Conservation (phyloP, 2,329 filamentous ascomycete genomes). For the Chalara sp. region DNA sequence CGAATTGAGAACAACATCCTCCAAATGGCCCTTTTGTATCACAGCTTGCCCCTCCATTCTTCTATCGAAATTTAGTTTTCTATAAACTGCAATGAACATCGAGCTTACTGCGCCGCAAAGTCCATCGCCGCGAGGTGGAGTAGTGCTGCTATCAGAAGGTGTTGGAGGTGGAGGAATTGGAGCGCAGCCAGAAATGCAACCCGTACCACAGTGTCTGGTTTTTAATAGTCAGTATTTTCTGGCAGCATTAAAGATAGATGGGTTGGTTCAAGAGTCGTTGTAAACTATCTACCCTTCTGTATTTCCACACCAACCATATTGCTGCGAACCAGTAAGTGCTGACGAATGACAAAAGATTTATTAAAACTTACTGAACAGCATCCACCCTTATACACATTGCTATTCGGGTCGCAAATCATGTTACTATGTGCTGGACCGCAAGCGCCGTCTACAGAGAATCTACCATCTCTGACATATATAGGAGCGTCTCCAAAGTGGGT, state of each 20-base stretch:
- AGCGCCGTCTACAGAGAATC: slow-evolving; percentile 30
- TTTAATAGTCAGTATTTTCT: slow-evolving; percentile 2
- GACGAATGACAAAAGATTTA: too few relatives aligned
- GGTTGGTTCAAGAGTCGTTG: too few relatives aligned
- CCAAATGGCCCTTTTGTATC: slow-evolving; percentile 22
- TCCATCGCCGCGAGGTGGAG: slow-evolving; percentile 18
- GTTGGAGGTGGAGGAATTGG: slow-evolving; percentile 13
- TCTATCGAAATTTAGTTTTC: background rate
- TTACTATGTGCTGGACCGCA: slow-evolving; percentile 27
- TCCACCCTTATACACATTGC: slow-evolving; percentile 35
- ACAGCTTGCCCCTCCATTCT: slow-evolving; percentile 21
- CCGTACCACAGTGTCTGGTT: slow-evolving; percentile 27
- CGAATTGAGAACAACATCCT: slow-evolving; percentile 24
- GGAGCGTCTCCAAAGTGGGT: slow-evolving; percentile 6
- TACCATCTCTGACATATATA: slow-evolving; percentile 29
- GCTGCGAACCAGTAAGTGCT: slow-evolving; percentile 3
- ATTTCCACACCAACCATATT: slow-evolving; percentile 35
- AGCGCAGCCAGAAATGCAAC: slow-evolving; percentile 34
- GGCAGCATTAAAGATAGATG: background rate
- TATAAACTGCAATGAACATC: background rate
- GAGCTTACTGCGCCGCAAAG: slow-evolving; percentile 19
- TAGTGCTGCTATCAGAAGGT: background rate
- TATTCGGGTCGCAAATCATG: slow-evolving; percentile 33
- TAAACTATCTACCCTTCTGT: slow-evolving; percentile 12
- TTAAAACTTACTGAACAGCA: slow-evolving; percentile 33